Conservation (phyloP, 352 stramenopile species). For the Globisporangium rhizosaccharum region DNA sequence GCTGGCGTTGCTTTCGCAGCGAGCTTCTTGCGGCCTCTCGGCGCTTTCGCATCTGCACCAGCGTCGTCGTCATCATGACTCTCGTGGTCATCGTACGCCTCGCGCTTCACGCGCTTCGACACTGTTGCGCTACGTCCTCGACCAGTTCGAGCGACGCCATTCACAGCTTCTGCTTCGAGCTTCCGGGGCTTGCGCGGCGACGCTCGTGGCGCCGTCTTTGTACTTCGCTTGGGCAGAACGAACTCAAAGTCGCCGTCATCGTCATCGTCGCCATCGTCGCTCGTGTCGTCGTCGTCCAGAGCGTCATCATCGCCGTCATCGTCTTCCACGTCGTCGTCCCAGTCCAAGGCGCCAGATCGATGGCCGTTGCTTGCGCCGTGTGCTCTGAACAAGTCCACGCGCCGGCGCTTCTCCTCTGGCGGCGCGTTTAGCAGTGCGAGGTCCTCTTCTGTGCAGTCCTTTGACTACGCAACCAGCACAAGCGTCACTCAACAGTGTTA, state of each 20-base stretch:
- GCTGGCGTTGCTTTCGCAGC: conserved; percentile 10
- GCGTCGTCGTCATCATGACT: neutral
- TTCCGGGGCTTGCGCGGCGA: conserved; percentile 2
- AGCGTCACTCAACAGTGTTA: neutral
- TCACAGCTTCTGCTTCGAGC: neutral
- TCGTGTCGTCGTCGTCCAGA: neutral
- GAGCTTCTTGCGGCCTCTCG: conserved; percentile 7
- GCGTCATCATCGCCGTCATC: neutral
- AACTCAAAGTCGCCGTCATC: conserved; percentile 7
- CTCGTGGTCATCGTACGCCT: neutral
- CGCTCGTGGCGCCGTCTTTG: too few relatives aligned
- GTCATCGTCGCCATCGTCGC: conserved; percentile 3
- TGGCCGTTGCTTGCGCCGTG: conserved; percentile 10
- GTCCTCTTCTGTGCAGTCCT: conserved; percentile 25
- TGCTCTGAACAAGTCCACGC: conserved; percentile 13
- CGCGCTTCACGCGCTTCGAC: neutral
- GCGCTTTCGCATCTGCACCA: conserved; percentile 1
- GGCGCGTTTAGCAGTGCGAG: conserved; percentile 28
- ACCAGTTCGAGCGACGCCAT: too few relatives aligned
- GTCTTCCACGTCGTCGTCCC: conserved; percentile 1
- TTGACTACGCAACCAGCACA: conserved; percentile 10
- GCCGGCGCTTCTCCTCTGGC: conserved; percentile 27
- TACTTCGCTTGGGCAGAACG: neutral
- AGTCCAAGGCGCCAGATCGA: neutral
- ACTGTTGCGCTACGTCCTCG: too few relatives aligned